Conservation (phyloP, 805 yeast genomes). For the Saccharomyces paradoxus region DNA sequence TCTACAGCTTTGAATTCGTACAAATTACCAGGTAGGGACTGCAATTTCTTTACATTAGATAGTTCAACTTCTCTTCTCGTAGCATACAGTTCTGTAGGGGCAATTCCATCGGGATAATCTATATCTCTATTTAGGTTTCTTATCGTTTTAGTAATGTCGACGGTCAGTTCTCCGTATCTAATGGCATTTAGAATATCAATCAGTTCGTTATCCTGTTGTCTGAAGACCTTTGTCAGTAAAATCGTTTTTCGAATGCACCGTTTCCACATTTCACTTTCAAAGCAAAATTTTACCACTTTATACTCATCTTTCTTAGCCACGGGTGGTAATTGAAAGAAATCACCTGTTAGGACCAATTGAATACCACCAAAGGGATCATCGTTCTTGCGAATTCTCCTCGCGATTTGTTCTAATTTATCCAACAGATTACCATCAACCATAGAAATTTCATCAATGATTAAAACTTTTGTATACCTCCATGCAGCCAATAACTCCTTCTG, state of each 20-base stretch:
- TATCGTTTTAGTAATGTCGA: conserved; percentile 42
- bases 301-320: conserved; percentile 42
- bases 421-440: conserved; percentile 82
- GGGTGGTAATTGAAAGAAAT: conserved; percentile 93
- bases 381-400: conserved; percentile 43
- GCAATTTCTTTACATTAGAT: conserved; percentile 54
- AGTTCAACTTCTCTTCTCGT: conserved; percentile 76
- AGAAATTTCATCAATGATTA: conserved; percentile 87
- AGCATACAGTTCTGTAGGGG: conserved; percentile 84
- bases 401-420: conserved; percentile 66
- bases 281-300: conserved; percentile 46
- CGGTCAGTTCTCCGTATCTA: conserved; percentile 59
- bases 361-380: conserved; percentile 85
- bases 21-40: conserved; percentile 40
- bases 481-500: conserved; percentile 12
- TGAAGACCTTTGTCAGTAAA: conserved; percentile 68
- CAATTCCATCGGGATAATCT: conserved; percentile 60
- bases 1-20: conserved; percentile 42
- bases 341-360: conserved; percentile 86
- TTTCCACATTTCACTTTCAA: conserved; percentile 67
- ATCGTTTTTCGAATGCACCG: conserved; percentile 55
- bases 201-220: conserved; percentile 73
- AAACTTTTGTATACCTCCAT: conserved; percentile 63
- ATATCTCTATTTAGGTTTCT: conserved; percentile 49
- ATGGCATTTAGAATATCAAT: conserved; percentile 74